Evolutionary conservation across 2,329 filamentous ascomycete genomes (phyloP).

Genomic region (Microdochium bolleyi): DNA sequence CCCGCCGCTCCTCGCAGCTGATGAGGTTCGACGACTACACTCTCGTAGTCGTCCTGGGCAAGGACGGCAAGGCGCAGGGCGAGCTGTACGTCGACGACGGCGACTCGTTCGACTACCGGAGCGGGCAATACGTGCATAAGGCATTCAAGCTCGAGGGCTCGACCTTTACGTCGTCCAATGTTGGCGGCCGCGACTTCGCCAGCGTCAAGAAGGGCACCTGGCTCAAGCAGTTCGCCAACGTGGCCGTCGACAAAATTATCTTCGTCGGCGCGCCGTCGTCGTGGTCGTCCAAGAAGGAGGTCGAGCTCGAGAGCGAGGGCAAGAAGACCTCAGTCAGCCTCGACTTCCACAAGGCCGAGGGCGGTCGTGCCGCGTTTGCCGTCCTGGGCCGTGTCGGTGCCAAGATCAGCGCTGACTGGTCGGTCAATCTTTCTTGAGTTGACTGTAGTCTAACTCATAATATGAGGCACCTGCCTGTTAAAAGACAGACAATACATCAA

Average conservation of each 20-base stretch:
- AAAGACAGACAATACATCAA: too few species aligned
- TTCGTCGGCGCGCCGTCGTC: slow-evolving; percentile 68
- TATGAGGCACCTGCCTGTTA: too few species aligned
- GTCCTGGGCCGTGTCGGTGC: slow-evolving; percentile 43
- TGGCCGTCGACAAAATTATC: slow-evolving; percentile 77
- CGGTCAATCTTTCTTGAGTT: slow-evolving; percentile 23
- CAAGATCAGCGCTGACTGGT: slow-evolving; percentile 47
- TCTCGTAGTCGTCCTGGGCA: slow-evolving; percentile 66
- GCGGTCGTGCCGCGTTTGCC: slow-evolving; percentile 41
- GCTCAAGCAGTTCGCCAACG: slow-evolving; percentile 68
- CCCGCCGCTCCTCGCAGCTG: slow-evolving; percentile 73
- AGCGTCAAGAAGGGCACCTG: slow-evolving; percentile 63
- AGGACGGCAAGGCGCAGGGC: slow-evolving; percentile 63
- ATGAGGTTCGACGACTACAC: slow-evolving; percentile 97
- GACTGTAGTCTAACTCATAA: not conserved
- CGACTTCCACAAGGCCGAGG: slow-evolving; percentile 45
- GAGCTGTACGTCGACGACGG: slow-evolving; percentile 90
- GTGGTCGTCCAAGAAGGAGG: slow-evolving; percentile 60
- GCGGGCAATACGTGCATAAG: slow-evolving; percentile 83
- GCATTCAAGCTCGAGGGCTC: slow-evolving; percentile 59
- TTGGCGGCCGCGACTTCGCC: slow-evolving; percentile 44
- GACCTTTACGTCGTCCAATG: slow-evolving; percentile 61
- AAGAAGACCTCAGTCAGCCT: slow-evolving; percentile 49
- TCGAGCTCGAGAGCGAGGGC: slow-evolving; percentile 45
- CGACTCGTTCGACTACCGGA: slow-evolving; percentile 80